phyloP scores from a whole-genome alignment of 805 yeast species.

The Candida methanosorbosa region DNA sequence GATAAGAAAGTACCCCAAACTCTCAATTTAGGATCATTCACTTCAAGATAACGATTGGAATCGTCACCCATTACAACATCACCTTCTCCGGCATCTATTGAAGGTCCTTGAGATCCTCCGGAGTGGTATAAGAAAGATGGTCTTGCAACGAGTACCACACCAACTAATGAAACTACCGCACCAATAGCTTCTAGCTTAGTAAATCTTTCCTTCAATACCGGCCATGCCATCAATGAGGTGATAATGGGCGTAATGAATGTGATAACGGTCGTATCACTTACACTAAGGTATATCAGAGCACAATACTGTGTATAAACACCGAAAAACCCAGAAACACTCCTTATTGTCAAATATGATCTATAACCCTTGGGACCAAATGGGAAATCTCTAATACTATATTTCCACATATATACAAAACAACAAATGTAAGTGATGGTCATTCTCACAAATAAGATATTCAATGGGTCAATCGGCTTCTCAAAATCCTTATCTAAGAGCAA shows the following conservation, averaged over 20 bases:
- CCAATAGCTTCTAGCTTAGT: constrained; percentile 61
- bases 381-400: constrained; percentile 40
- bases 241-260: constrained; percentile 72
- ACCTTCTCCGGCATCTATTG: constrained; percentile 11
- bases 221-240: constrained; percentile 67
- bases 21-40: constrained; percentile 21
- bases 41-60: background rate
- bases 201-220: constrained; percentile 57
- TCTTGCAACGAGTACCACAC: constrained; percentile 75
- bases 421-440: constrained; percentile 64
- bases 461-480: constrained; percentile 57
- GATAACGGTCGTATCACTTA: constrained; percentile 76
- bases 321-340: constrained; percentile 70
- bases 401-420: constrained; percentile 47
- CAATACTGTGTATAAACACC: constrained; percentile 78
- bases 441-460: constrained; percentile 69
- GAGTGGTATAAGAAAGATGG: constrained; percentile 51
- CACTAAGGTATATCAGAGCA: constrained; percentile 61
- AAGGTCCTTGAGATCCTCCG: background rate
- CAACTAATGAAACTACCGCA: constrained; percentile 57
- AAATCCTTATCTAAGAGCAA: constrained; percentile 57
- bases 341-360: constrained; percentile 41
- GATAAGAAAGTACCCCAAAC: constrained; percentile 50
- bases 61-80: background rate
- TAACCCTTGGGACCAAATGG: constrained; percentile 63